A percentile compares a stretch with the other conserved stretches of the same genome.
These are phyloP conservation scores for Arthrobotrys sphaeroides DNA, from an alignment of 2,329 filamentous ascomycete species.

Conservation along the genomic window DNA sequence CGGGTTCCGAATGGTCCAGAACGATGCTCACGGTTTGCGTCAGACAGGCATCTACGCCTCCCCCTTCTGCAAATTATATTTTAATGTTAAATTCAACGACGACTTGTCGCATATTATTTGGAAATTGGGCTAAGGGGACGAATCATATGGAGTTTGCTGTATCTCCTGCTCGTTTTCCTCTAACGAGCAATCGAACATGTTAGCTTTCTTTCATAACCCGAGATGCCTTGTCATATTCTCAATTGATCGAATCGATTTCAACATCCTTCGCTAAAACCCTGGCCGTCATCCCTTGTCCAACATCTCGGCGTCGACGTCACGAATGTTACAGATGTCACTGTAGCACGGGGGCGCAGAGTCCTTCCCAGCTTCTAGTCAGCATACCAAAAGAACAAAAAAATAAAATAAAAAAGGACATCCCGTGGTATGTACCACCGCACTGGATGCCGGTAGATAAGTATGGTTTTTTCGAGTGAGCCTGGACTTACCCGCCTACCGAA, in stretches of 20 bases:
- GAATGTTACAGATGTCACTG: conserved; percentile 30
- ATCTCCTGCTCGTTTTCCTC: too few relatives aligned
- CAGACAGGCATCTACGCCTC: conserved; percentile 47
- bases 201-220: too few relatives aligned
- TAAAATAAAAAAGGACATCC: not conserved
- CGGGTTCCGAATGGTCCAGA: conserved; percentile 40
- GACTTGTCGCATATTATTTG: conserved; percentile 5
- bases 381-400: not conserved
- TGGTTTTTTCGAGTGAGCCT: not conserved
- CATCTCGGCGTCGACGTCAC: conserved; percentile 25
- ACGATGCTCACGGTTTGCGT: not conserved
- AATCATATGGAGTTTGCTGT: too few relatives aligned
- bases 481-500: conserved; percentile 28
- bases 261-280: conserved; percentile 1
- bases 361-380: not conserved
- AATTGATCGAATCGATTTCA: too few relatives aligned
- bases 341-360: not conserved
- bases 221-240: too few relatives aligned
- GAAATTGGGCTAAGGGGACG: conserved; percentile 10
- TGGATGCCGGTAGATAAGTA: conserved; percentile 7
- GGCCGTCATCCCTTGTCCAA: not conserved
- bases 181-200: not conserved
- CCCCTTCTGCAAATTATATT: conserved; percentile 40
- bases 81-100: conserved; percentile 10
- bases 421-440: conserved; percentile 3